phyloP scores from a whole-genome alignment of 2,329 filamentous ascomycete genomes.

The Dothideomycetes sp. region DNA sequence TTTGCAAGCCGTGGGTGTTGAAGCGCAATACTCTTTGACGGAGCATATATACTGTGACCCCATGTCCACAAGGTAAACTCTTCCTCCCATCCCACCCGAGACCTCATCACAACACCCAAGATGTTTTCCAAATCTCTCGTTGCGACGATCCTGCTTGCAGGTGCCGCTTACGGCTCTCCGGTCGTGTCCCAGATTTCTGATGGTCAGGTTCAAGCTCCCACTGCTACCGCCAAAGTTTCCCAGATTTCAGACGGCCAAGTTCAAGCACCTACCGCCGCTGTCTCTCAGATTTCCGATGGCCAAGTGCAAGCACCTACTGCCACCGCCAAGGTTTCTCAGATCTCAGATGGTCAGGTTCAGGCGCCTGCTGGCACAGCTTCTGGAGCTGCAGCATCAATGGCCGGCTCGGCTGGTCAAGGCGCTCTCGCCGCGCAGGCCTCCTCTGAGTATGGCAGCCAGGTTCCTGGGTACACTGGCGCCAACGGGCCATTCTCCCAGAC shows the following conservation, averaged over 20 bases:
- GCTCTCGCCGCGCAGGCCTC: slow-evolving; percentile 5
- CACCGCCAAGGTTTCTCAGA: slow-evolving; percentile 15
- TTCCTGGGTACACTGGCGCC: slow-evolving; percentile 33
- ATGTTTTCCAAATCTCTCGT: slow-evolving; percentile 14
- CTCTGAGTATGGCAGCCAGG: slow-evolving; percentile 9
- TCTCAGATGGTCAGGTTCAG: slow-evolving; percentile 19
- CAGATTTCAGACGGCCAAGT: slow-evolving; percentile 13
- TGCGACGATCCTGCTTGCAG: slow-evolving; percentile 12
- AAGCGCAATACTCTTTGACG: slow-evolving; percentile 1
- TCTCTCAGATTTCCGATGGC: slow-evolving; percentile 8
- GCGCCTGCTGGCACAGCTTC: neutral
- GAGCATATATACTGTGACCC: slow-evolving; percentile 3
- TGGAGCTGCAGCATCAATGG: neutral
- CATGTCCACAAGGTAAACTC: neutral
- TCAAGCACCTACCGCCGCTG: slow-evolving; percentile 7
- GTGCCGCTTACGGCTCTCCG: slow-evolving; percentile 24
- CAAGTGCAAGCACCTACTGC: neutral
- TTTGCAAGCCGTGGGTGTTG: too few species aligned
- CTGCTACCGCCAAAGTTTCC: slow-evolving; percentile 5
- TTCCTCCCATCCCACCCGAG: neutral
- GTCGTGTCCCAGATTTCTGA: slow-evolving; percentile 18
- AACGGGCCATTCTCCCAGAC: slow-evolving; percentile 30
- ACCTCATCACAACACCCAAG: slow-evolving; percentile 4
- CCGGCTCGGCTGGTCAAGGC: too few species aligned
- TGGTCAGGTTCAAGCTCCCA: slow-evolving; percentile 12